phyloP scores from a whole-genome alignment of 2,329 filamentous ascomycete species.

The Neonectria sp. region DNA sequence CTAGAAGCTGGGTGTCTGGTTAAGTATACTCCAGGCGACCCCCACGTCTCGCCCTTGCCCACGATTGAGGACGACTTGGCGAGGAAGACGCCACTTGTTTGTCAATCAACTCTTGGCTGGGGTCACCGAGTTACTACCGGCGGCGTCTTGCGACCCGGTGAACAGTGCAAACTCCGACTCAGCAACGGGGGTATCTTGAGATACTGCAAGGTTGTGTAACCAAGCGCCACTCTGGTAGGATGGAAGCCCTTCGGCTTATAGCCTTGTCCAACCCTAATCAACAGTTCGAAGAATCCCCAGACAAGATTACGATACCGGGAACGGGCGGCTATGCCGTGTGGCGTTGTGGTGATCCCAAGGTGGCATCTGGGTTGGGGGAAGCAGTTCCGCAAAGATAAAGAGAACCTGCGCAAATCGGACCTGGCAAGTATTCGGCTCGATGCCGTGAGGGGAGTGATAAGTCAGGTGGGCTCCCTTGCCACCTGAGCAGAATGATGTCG shows the following conservation, averaged over 20 bases:
- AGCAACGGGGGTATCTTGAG: slow-evolving; percentile 36
- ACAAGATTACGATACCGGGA: slow-evolving; percentile 34
- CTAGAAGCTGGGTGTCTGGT: slow-evolving; percentile 35
- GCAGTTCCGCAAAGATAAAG: slow-evolving; percentile 14
- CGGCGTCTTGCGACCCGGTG: slow-evolving; percentile 32
- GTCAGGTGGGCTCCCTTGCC: slow-evolving; percentile 24
- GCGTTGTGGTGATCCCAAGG: slow-evolving; percentile 30
- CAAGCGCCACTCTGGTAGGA: slow-evolving; percentile 38
- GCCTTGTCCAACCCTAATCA: slow-evolving; percentile 38
- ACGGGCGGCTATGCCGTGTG: slow-evolving; percentile 32
- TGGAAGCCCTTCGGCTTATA: slow-evolving; percentile 37
- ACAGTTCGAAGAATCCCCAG: slow-evolving; percentile 33
- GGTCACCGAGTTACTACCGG: slow-evolving; percentile 32
- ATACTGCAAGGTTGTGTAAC: slow-evolving; percentile 43
- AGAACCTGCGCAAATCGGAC: slow-evolving; percentile 9
- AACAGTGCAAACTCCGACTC: slow-evolving; percentile 36
- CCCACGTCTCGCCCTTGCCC: slow-evolving; percentile 32
- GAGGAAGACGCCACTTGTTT: slow-evolving; percentile 40
- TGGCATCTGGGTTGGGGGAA: slow-evolving; percentile 27
- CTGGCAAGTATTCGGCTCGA: slow-evolving; percentile 11
- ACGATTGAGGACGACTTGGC: slow-evolving; percentile 25
- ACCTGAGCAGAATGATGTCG: slow-evolving; percentile 34
- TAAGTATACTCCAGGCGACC: slow-evolving; percentile 38
- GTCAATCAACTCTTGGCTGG: slow-evolving; percentile 38
- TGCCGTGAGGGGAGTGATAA: slow-evolving; percentile 13